phyloP scores from a whole-genome alignment of 805 yeast genomes.

The Starmerella apicola region DNA sequence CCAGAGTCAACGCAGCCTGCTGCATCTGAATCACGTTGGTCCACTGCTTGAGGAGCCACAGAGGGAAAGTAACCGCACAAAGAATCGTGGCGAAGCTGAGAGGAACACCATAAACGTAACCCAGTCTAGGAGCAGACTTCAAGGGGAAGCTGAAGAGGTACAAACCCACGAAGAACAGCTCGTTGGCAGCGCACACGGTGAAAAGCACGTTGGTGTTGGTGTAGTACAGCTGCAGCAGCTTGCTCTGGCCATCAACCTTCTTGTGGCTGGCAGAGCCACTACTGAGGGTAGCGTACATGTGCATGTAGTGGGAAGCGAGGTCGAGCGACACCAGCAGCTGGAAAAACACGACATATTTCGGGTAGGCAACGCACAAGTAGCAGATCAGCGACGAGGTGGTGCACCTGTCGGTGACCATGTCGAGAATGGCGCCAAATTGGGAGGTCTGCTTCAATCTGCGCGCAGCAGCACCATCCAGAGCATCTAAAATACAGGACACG shows the following conservation, averaged over 20 bases:
- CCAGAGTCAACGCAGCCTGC: slow-evolving; percentile 72
- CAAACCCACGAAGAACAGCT: slow-evolving; percentile 78
- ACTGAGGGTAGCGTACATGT: slow-evolving; percentile 87
- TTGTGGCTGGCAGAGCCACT: slow-evolving; percentile 77
- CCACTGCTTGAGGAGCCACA: slow-evolving; percentile 81
- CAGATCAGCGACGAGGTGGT: slow-evolving; percentile 90
- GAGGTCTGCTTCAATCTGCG: slow-evolving; percentile 80
- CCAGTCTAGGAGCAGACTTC: slow-evolving; percentile 32
- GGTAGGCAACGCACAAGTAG: slow-evolving; percentile 69
- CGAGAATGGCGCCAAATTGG: slow-evolving; percentile 88
- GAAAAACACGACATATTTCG: slow-evolving; percentile 54
- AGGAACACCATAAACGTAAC: slow-evolving; percentile 24
- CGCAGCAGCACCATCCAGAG: slow-evolving; percentile 93
- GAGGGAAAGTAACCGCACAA: slow-evolving; percentile 56
- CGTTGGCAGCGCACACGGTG: slow-evolving; percentile 84
- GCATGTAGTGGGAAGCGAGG: slow-evolving; percentile 92
- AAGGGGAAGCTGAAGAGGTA: slow-evolving; percentile 61
- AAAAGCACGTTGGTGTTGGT: slow-evolving; percentile 74
- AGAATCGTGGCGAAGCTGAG: slow-evolving; percentile 51
- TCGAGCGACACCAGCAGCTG: slow-evolving; percentile 70
- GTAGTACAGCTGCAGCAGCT: slow-evolving; percentile 73
- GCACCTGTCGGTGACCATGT: slow-evolving; percentile 97
- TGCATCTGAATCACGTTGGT: slow-evolving; percentile 81
- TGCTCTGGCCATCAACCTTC: slow-evolving; percentile 57
- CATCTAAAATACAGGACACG: slow-evolving; percentile 83